Base-by-base conservation (phyloP, 176 grass and related monocot genomes). In the Oryza longistaminata region DNA sequence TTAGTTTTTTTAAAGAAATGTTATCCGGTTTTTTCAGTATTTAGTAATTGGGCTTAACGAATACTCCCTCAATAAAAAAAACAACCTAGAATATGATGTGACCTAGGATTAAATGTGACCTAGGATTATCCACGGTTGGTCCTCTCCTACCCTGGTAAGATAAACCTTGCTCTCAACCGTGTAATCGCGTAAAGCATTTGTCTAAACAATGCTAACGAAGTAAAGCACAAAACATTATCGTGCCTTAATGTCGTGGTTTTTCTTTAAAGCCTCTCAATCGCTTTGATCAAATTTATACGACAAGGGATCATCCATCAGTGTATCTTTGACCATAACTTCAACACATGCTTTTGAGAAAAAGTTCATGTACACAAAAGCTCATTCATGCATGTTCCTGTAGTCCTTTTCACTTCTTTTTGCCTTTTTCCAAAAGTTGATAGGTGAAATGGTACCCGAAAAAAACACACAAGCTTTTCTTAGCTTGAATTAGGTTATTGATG, bases 381-480 rank as follows among this genome's bases (percentile, higher is more conserved):
- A 27, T 69, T 9, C 72, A 27, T 69, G 5, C 72, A 27, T 69
- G 44, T 8, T 40, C 74, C 49, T 76, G 49, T 35, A 67, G 71
- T 25, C 29, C 29, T 34, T 16, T 16, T 22, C 7, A 0, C 40
- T 16, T 67, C 66, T 45, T 2, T 67, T 12, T 34, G 8, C 19
- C 48, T 42, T 70, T 42, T 7, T 29, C 7, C 17, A 84, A 5
- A 81, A 87, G 70, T 12, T 87, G 61, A 48, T 81, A 6, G 70
- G 15, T 33, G 45, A 68, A 68, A 44, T 58, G 61, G 70, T 45
- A n/a, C 39, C 39, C 8, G 29, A 31, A 31, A 5, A 4, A 82
- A 12, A 19, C 21, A 21, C 52, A 58, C 52, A 58, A 7, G 6
- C 64, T 58, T 84, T 76, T 77, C 46, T 2, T 60, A 43, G 64